phyloP scores from a whole-genome alignment of 768 basidiomycete species.

The Hydnum rufescens region DNA sequence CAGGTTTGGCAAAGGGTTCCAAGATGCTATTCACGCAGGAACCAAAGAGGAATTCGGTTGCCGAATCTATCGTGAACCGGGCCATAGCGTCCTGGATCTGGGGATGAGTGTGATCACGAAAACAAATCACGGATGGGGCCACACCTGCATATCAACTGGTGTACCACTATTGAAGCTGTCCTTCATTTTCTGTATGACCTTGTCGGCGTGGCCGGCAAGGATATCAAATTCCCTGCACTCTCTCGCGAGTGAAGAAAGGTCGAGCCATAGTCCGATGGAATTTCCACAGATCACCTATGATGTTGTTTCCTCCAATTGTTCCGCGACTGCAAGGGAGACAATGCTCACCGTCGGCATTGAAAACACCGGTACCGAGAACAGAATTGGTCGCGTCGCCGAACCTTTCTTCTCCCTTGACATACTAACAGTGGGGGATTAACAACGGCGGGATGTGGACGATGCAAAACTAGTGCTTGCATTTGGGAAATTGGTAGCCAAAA shows the following conservation, averaged over 20 bases:
- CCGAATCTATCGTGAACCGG: slow-evolving; percentile 46
- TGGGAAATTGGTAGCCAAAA: slow-evolving; percentile 40
- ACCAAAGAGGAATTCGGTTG: slow-evolving; percentile 47
- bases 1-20: slow-evolving; percentile 23
- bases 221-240: slow-evolving; percentile 40
- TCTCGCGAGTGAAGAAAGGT: slow-evolving; percentile 46
- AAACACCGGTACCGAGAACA: slow-evolving; percentile 37
- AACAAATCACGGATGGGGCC: not conserved
- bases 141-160: slow-evolving; percentile 33
- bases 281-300: slow-evolving; percentile 50
- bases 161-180: slow-evolving; percentile 26
- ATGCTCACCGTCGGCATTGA: slow-evolving; percentile 28
- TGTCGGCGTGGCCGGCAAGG: slow-evolving; percentile 32
- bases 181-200: slow-evolving; percentile 22
- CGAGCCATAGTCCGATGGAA: slow-evolving; percentile 51
- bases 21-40: slow-evolving; percentile 33
- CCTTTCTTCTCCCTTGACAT: not conserved
- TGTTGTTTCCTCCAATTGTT: too few species aligned
- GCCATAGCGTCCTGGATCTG: slow-evolving; percentile 37
- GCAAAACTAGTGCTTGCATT: slow-evolving; percentile 27
- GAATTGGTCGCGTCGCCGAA: slow-evolving; percentile 13
- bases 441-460: not conserved
- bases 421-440: slow-evolving; percentile 8
- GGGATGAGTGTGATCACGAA: not conserved
- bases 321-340: too few species aligned